Evolutionary conservation across 306 rosid species (phyloP).

Genomic region (Geum urbanum): DNA sequence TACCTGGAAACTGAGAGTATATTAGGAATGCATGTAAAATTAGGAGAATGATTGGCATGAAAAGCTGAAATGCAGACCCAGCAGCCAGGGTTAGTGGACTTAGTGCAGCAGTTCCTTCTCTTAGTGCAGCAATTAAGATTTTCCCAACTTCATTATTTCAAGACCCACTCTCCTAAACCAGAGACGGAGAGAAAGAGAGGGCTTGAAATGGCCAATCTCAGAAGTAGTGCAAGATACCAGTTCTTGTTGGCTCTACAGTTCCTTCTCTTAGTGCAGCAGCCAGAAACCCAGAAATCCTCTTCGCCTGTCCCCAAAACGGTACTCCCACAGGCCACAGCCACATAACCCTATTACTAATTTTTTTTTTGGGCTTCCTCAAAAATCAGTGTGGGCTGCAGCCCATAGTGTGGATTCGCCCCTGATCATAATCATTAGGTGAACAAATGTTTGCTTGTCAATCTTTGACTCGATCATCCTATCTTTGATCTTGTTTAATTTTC

Average conservation of each 20-base stretch:
- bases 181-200: constrained; percentile 1
- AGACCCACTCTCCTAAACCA: constrained; percentile 14
- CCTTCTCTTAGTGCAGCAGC: constrained; percentile 35
- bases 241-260: constrained; percentile 30
- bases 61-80: constrained; percentile 70
- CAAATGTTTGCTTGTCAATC: too few species aligned
- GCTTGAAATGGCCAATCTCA: constrained; percentile 36
- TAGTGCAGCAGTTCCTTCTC: constrained; percentile 36
- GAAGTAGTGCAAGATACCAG: constrained; percentile 5
- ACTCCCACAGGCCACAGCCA: too few species aligned
- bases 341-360: too few species aligned
- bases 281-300: too few species aligned
- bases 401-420: too few species aligned
- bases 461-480: too few species aligned
- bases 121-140: constrained; percentile 34
- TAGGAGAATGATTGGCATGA: constrained; percentile 41
- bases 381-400: too few species aligned
- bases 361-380: too few species aligned
- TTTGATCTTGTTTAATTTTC: too few species aligned
- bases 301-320: too few species aligned
- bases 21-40: constrained; percentile 40
- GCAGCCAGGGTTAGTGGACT: too few species aligned
- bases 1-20: constrained; percentile 50
- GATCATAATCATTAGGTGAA: too few species aligned
- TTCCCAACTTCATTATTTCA: not conserved